phyloP scores from a whole-genome alignment of 345 rosid genomes.

The Dovyalis caffra region DNA sequence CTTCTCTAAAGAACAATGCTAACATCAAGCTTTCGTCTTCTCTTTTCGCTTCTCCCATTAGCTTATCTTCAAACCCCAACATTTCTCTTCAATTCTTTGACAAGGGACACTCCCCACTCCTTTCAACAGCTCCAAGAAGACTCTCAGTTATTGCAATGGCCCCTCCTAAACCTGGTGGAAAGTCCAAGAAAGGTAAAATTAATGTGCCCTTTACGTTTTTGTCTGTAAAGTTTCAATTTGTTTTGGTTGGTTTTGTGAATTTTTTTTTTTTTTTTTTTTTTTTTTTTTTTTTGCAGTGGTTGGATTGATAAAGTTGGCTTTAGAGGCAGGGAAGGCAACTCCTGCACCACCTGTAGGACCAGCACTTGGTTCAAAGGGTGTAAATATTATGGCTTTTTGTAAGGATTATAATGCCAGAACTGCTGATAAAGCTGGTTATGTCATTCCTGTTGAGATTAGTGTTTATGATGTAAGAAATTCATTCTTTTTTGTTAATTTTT shows the following conservation, averaged over 20 bases:
- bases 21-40: slow-evolving; percentile 41
- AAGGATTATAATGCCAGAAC: slow-evolving; percentile 97
- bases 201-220: background rate
- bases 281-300: slow-evolving; percentile 41
- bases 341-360: slow-evolving; percentile 97
- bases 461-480: slow-evolving; percentile 66
- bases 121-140: slow-evolving; percentile 50
- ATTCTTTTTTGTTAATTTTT: slow-evolving; percentile 1
- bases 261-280: background rate
- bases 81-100: slow-evolving; percentile 48
- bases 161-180: slow-evolving; percentile 86
- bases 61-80: slow-evolving; percentile 50
- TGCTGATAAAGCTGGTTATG: slow-evolving; percentile 89
- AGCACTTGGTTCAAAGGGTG: slow-evolving; percentile 86
- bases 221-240: background rate
- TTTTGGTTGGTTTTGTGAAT: background rate
- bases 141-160: slow-evolving; percentile 90
- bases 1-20: slow-evolving; percentile 1
- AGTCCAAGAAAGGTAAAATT: slow-evolving; percentile 73
- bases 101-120: slow-evolving; percentile 42
- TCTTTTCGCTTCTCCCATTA: slow-evolving; percentile 32
- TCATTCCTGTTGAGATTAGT: slow-evolving; percentile 95
- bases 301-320: slow-evolving; percentile 78
- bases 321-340: slow-evolving; percentile 95
- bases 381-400: slow-evolving; percentile 88